A percentile compares a stretch with the other conserved stretches of the same genome.
phyloP scores from a whole-genome alignment of 2,329 filamentous ascomycete genomes.

The Neofusicoccum sp. region DNA sequence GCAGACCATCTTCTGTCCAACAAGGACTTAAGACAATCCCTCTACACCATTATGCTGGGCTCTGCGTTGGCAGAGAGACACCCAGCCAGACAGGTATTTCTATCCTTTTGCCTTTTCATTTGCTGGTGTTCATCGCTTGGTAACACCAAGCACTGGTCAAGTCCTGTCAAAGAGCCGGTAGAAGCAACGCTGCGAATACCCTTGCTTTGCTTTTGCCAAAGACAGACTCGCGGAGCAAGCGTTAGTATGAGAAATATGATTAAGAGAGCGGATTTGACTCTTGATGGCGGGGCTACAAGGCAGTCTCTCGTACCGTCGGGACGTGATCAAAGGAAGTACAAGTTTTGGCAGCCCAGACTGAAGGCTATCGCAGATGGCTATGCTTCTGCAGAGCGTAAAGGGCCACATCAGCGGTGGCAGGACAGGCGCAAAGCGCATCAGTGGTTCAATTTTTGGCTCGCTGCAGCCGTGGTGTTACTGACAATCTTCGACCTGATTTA shows the following conservation, averaged over 20 bases:
- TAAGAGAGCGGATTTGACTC: neutral
- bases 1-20: neutral
- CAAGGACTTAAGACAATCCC: neutral
- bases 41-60: neutral
- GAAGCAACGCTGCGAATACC: too few relatives aligned
- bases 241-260: neutral
- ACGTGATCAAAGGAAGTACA: neutral
- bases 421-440: neutral
- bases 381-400: neutral
- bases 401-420: neutral
- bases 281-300: neutral
- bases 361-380: neutral
- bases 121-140: too few relatives aligned
- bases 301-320: neutral
- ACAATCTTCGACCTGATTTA: neutral
- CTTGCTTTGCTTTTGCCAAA: too few relatives aligned
- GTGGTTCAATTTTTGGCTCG: conserved; percentile 1
- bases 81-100: neutral
- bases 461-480: neutral
- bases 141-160: too few relatives aligned
- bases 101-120: too few relatives aligned
- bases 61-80: neutral
- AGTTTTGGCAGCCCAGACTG: neutral
- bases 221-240: neutral
- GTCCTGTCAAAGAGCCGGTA: too few relatives aligned